Conservation (phyloP, 306 rosid species). For the Lotus japonicus region DNA sequence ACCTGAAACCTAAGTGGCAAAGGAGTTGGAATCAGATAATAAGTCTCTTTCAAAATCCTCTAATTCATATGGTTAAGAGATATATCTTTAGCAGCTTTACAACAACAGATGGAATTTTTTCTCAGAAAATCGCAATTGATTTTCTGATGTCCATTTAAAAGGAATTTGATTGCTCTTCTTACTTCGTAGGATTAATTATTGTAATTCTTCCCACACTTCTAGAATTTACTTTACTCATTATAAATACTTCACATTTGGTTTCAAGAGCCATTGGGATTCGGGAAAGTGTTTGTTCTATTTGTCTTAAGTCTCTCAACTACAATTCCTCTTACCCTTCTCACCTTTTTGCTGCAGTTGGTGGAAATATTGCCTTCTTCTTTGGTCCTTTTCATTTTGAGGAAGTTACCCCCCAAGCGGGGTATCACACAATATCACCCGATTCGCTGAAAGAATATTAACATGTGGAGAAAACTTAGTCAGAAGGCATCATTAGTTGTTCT, state of each 20-base stretch:
- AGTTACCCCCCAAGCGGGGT: constrained; percentile 48
- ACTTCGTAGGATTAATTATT: background rate
- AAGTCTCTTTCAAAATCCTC: constrained; percentile 10
- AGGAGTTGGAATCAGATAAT: constrained; percentile 7
- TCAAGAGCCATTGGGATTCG: background rate
- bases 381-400: constrained; percentile 55
- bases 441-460: constrained; percentile 32
- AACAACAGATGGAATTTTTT: background rate
- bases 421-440: constrained; percentile 52
- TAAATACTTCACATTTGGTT: background rate
- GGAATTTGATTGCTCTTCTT: background rate
- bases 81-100: background rate
- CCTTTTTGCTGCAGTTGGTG: constrained; percentile 36
- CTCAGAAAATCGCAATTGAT: background rate
- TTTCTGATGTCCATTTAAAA: constrained; percentile 2
- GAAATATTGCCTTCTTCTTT: constrained; percentile 49
- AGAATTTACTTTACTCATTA: background rate
- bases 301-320: background rate
- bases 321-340: background rate
- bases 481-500: constrained; percentile 18
- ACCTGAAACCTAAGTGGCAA: background rate
- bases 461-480: constrained; percentile 13
- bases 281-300: constrained; percentile 3
- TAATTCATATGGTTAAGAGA: background rate
- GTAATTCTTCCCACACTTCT: background rate